These are phyloP conservation scores for Leptomonas pyrrhocoris DNA, from an alignment of 208 protist genomes.

Conservation along the genomic window DNA sequence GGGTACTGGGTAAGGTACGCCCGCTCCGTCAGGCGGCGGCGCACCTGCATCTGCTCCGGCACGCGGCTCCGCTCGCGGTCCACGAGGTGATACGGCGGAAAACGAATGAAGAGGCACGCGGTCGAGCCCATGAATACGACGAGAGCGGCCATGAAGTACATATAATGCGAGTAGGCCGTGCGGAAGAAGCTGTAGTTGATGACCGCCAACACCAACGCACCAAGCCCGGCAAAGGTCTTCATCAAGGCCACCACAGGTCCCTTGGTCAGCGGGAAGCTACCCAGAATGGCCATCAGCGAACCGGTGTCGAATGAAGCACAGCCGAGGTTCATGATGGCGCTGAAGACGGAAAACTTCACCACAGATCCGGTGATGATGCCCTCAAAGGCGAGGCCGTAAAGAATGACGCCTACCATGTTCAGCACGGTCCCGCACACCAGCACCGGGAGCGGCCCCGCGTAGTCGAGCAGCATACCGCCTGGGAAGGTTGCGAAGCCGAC, in stretches of 20 bases:
- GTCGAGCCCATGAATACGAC: conserved; percentile 36
- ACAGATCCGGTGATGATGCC: conserved; percentile 40
- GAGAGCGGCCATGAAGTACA: conserved; percentile 53
- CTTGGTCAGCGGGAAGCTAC: conserved; percentile 57
- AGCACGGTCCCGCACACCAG: conserved; percentile 27
- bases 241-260: conserved; percentile 53
- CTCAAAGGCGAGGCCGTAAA: conserved; percentile 63
- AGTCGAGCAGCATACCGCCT: conserved; percentile 62
- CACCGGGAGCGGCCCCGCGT: conserved; percentile 51
- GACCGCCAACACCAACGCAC: conserved; percentile 45
- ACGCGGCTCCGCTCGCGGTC: conserved; percentile 36
- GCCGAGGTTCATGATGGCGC: conserved; percentile 62
- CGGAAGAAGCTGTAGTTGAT: conserved; percentile 60
- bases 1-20: conserved; percentile 65
- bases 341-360: conserved; percentile 50
- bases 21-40: conserved; percentile 54
- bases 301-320: conserved; percentile 57
- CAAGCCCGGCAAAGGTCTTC: conserved; percentile 62
- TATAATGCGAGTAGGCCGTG: conserved; percentile 47
- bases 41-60: conserved; percentile 28
- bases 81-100: conserved; percentile 55
- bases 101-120: conserved; percentile 43
- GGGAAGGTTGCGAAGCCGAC: conserved; percentile 55
- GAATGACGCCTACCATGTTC: conserved; percentile 42
- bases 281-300: conserved; percentile 69